phyloP scores from a whole-genome alignment of 73 alveolate species.

The Blepharisma japonicum region DNA sequence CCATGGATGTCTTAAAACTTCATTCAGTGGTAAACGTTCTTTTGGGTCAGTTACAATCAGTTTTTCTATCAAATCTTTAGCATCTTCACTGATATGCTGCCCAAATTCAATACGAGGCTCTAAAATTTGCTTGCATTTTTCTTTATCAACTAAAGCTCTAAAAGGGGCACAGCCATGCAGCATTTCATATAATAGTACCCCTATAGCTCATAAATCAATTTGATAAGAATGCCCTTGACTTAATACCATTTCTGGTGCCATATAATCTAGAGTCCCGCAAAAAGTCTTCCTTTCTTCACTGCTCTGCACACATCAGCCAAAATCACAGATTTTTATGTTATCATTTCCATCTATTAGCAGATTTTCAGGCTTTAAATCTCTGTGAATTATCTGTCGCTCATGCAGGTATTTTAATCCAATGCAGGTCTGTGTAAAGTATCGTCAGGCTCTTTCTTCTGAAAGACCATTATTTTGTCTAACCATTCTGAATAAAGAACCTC shows the following conservation, averaged over 20 bases:
- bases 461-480: constrained; percentile 49
- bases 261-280: constrained; percentile 94
- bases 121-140: background rate
- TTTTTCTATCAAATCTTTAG: too few species aligned
- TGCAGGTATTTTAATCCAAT: constrained; percentile 64
- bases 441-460: constrained; percentile 69
- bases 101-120: too few species aligned
- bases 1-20: too few species aligned
- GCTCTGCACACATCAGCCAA: constrained; percentile 85
- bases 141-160: background rate
- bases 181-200: constrained; percentile 85
- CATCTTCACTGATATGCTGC: too few species aligned
- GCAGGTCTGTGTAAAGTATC: constrained; percentile 53
- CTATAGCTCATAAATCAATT: constrained; percentile 90
- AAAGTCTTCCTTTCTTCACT: constrained; percentile 73
- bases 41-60: too few species aligned
- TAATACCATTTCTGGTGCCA: constrained; percentile 94
- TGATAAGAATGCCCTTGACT: constrained; percentile 66
- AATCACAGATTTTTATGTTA: constrained; percentile 83
- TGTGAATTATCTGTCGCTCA: constrained; percentile 51
- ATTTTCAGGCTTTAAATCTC: constrained; percentile 90
- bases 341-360: constrained; percentile 68
- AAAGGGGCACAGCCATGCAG: constrained; percentile 90
- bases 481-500: constrained; percentile 68
- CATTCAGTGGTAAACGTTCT: too few species aligned